Evolutionary conservation across 1,284 basidiomycete genomes (phyloP).

Genomic region (Neotropicomus parvogracilis): DNA sequence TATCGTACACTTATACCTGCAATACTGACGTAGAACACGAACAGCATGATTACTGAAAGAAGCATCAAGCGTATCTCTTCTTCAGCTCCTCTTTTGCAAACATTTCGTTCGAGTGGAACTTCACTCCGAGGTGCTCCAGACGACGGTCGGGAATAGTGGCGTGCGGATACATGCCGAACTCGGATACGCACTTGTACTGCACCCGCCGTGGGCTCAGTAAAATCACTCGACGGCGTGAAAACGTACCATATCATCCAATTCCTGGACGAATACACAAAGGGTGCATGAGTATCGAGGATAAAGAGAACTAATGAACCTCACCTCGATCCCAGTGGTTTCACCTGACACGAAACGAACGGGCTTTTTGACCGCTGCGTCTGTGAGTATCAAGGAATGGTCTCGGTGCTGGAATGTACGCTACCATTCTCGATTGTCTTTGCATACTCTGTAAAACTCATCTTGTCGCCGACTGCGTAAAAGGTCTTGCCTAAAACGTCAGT

Average conservation of each 20-base stretch:
- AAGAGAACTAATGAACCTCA: neutral
- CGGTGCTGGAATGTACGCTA: neutral
- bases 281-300: neutral
- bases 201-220: neutral
- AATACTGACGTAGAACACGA: neutral
- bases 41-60: neutral
- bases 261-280: constrained; percentile 6
- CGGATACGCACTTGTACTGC: constrained; percentile 30
- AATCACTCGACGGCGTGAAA: neutral
- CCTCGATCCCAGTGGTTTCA: constrained; percentile 19
- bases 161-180: constrained; percentile 28
- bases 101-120: constrained; percentile 25
- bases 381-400: neutral
- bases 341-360: constrained; percentile 24
- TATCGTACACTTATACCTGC: no score
- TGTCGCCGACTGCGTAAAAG: constrained; percentile 29
- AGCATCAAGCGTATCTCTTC: constrained; percentile 18
- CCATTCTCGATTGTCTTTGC: constrained; percentile 22
- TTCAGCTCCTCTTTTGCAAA: constrained; percentile 26
- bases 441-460: constrained; percentile 23
- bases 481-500: constrained; percentile 21
- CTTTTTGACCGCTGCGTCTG: constrained; percentile 23
- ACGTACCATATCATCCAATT: constrained; percentile 32
- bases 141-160: constrained; percentile 28
- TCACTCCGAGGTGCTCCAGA: constrained; percentile 29